These are phyloP conservation scores for Fusarium denticulatum DNA, from an alignment of 2,329 filamentous ascomycete genomes.

Conservation along the genomic window DNA sequence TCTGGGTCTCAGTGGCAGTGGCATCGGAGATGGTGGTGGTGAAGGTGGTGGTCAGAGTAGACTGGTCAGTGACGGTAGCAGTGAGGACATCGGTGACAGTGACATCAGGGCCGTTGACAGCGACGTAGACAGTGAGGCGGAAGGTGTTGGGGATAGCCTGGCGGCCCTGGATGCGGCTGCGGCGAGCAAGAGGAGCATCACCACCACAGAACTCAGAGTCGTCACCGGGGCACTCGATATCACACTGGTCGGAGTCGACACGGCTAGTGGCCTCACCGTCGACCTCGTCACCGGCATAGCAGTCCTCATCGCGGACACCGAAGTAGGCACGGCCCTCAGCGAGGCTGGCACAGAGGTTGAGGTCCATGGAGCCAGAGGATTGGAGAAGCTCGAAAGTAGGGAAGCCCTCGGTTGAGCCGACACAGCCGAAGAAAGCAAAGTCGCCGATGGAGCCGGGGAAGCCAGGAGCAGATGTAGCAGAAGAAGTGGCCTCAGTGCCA, in stretches of 20 bases:
- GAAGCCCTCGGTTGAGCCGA: conserved; percentile 32
- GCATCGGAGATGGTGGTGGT: conserved; percentile 25
- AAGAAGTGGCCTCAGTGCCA: conserved; percentile 37
- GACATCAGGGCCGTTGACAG: not conserved
- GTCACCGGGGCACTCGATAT: conserved; percentile 38
- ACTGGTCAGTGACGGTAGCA: conserved; percentile 30
- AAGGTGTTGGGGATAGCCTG: conserved; percentile 36
- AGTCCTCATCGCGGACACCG: conserved; percentile 41
- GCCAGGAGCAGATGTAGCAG: conserved; percentile 27
- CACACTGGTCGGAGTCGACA: conserved; percentile 16
- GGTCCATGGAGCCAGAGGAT: conserved; percentile 26
- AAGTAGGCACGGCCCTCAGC: conserved; percentile 41
- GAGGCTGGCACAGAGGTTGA: conserved; percentile 42
- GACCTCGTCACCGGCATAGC: conserved; percentile 39
- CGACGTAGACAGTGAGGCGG: conserved; percentile 39
- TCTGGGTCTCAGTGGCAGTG: conserved; percentile 19
- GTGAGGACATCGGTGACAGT: conserved; percentile 8
- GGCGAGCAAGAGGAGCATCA: conserved; percentile 15
- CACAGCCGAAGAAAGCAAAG: conserved; percentile 44
- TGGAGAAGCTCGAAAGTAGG: conserved; percentile 36
- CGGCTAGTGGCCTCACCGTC: conserved; percentile 4
- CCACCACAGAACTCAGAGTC: conserved; percentile 37
- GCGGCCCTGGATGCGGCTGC: conserved; percentile 29
- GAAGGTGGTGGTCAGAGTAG: conserved; percentile 32
- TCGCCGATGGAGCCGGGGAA: conserved; percentile 32